Conservation (phyloP, 2,329 filamentous ascomycete species). For the Zymoseptoria tritici region DNA sequence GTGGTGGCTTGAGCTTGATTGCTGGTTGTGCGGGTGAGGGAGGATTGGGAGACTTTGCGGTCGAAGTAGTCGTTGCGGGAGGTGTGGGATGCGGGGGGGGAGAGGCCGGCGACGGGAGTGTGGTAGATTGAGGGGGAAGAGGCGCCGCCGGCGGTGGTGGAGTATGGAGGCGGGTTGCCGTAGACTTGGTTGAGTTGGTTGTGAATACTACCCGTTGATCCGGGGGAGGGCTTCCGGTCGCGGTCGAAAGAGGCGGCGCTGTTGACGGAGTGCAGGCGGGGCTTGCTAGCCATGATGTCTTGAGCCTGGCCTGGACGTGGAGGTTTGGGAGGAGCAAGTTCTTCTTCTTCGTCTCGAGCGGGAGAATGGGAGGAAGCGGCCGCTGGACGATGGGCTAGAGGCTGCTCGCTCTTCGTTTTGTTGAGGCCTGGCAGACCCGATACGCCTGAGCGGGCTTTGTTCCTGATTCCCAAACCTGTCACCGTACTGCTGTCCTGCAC, state of each 20-base stretch:
- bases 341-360: constrained; percentile 22
- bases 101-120: constrained; percentile 20
- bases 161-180: constrained; percentile 17
- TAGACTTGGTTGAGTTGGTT: constrained; percentile 4
- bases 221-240: constrained; percentile 6
- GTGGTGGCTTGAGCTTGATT: constrained; percentile 16
- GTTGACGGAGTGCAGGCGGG: constrained; percentile 17
- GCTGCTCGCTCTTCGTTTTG: not conserved
- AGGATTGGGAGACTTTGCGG: constrained; percentile 4
- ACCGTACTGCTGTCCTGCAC: constrained; percentile 39
- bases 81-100: constrained; percentile 14
- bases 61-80: constrained; percentile 27
- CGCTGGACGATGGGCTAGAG: not conserved
- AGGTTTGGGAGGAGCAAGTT: constrained; percentile 27
- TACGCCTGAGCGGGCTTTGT: constrained; percentile 19
- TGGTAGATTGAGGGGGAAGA: constrained; percentile 30
- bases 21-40: not conserved
- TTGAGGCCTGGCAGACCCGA: not conserved
- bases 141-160: constrained; percentile 17
- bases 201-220: not conserved
- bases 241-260: constrained; percentile 5
- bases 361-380: not conserved
- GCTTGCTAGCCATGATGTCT: constrained; percentile 17
- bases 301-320: constrained; percentile 22
- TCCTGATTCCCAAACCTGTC: constrained; percentile 42